A percentile compares a stretch with the other conserved stretches of the same genome.
Evolutionary conservation across 1,139 yeast genomes (phyloP).

Genomic region (Kurtzmaniella quercitrusa): DNA sequence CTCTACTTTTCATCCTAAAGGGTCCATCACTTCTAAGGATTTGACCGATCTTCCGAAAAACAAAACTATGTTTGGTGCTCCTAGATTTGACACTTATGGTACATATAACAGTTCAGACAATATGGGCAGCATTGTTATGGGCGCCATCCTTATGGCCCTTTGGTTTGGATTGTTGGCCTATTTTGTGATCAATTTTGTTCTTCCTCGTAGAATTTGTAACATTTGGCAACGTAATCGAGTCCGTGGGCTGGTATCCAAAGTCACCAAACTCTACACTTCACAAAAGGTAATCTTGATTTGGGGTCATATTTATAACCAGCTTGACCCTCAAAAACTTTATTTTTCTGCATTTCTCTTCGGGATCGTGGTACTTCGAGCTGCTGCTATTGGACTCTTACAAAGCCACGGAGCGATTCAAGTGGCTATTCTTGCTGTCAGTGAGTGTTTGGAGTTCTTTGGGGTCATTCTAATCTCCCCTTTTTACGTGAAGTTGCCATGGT

Average conservation of each 20-base stretch:
- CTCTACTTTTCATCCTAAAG: not conserved
- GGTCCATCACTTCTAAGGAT: not conserved
- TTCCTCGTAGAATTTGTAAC: constrained; percentile 13
- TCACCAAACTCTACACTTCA: constrained; percentile 43
- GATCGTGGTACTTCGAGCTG: constrained; percentile 27
- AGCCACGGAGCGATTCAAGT: constrained; percentile 43
- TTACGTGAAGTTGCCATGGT: constrained; percentile 34
- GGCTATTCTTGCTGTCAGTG: constrained; percentile 30
- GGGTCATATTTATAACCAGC: constrained; percentile 42
- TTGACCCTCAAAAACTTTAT: constrained; percentile 38
- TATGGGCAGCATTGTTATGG: constrained; percentile 14
- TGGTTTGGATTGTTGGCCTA: constrained; percentile 29
- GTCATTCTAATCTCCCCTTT: constrained; percentile 36
- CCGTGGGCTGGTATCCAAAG: constrained; percentile 17
- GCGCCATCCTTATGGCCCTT: constrained; percentile 27
- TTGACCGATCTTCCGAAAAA: not conserved
- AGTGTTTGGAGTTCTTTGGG: constrained; percentile 26
- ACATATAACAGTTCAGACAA: not conserved
- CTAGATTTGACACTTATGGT: too few relatives aligned
- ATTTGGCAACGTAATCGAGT: constrained; percentile 6
- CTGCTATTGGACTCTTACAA: constrained; percentile 43
- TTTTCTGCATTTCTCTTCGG: constrained; percentile 34
- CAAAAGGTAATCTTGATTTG: constrained; percentile 43
- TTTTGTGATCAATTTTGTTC: constrained; percentile 30
- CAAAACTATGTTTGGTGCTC: not conserved